phyloP scores from a whole-genome alignment of 1,284 basidiomycete species.

The Trametes polyzona region DNA sequence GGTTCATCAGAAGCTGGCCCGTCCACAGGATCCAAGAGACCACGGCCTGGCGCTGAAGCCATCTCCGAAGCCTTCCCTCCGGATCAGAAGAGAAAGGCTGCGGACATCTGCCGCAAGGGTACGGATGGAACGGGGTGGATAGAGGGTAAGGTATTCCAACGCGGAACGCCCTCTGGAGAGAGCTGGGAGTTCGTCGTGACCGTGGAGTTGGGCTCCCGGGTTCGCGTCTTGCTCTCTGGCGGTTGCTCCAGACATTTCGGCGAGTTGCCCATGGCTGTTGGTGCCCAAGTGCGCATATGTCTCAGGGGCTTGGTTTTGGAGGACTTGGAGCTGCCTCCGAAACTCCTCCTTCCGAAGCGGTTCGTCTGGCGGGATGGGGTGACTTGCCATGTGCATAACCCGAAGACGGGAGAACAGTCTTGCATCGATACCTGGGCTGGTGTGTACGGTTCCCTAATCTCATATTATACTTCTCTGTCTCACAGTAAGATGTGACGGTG shows the following conservation, averaged over 20 bases:
- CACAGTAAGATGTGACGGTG: not conserved
- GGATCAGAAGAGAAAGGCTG: slow-evolving; percentile 16
- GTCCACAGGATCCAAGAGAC: not conserved
- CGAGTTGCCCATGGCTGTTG: slow-evolving; percentile 11
- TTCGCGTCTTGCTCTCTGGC: slow-evolving; percentile 14
- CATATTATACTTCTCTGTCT: not conserved
- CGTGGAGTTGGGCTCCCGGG: slow-evolving; percentile 26
- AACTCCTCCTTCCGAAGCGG: slow-evolving; percentile 5
- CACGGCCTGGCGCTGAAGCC: not conserved
- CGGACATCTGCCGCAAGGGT: slow-evolving; percentile 23
- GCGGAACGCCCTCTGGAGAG: slow-evolving; percentile 30
- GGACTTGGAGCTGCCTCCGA: not conserved
- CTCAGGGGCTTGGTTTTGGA: slow-evolving; percentile 12
- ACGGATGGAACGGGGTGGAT: slow-evolving; percentile 39
- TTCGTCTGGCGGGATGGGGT: slow-evolving; percentile 14
- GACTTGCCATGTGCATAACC: slow-evolving; percentile 2
- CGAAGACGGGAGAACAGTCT: slow-evolving; percentile 13
- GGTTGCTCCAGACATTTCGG: slow-evolving; percentile 9
- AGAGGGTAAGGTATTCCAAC: slow-evolving; percentile 37
- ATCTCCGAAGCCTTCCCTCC: slow-evolving; percentile 13
- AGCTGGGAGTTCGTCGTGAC: slow-evolving; percentile 28
- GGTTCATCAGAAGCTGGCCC: not conserved
- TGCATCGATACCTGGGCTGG: slow-evolving; percentile 14
- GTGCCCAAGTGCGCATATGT: slow-evolving; percentile 13
- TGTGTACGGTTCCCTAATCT: not conserved